phyloP scores from a whole-genome alignment of 768 basidiomycete genomes.

The Imleria badia region DNA sequence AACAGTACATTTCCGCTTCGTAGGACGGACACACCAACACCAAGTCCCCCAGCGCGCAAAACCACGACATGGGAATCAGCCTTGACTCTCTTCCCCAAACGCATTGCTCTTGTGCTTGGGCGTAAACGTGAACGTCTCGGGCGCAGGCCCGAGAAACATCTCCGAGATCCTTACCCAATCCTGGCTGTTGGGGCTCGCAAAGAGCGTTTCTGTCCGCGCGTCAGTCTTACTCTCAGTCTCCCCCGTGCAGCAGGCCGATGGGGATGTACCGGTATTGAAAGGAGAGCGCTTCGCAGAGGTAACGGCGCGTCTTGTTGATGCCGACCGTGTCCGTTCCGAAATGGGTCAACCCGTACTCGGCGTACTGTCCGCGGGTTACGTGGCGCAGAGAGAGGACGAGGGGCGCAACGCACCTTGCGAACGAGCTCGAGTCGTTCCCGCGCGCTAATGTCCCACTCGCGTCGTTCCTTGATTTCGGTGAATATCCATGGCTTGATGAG shows the following conservation, averaged over 20 bases:
- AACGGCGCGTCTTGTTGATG: constrained; percentile 87
- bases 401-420: constrained; percentile 52
- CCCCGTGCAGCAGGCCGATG: constrained; percentile 89
- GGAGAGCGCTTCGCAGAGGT: constrained; percentile 91
- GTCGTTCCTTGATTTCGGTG: constrained; percentile 87
- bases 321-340: constrained; percentile 88
- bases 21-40: too few relatives aligned
- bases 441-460: constrained; percentile 93
- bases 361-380: constrained; percentile 53
- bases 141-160: constrained; percentile 90
- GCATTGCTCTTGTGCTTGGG: constrained; percentile 96
- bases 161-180: constrained; percentile 95
- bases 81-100: constrained; percentile 63
- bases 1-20: too few relatives aligned
- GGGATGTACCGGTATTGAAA: constrained; percentile 98
- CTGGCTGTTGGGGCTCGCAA: constrained; percentile 73
- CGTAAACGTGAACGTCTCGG: constrained; percentile 79
- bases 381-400: neutral
- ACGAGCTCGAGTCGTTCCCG: constrained; percentile 80
- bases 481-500: constrained; percentile 97
- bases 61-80: constrained; percentile 30
- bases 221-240: neutral
- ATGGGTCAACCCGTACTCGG: constrained; percentile 83
- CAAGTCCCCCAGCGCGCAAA: too few relatives aligned
- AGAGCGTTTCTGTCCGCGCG: constrained; percentile 65